These are phyloP conservation scores for Orbilia blumenaviensis DNA, from an alignment of 2,329 filamentous ascomycete species.

Conservation along the genomic window DNA sequence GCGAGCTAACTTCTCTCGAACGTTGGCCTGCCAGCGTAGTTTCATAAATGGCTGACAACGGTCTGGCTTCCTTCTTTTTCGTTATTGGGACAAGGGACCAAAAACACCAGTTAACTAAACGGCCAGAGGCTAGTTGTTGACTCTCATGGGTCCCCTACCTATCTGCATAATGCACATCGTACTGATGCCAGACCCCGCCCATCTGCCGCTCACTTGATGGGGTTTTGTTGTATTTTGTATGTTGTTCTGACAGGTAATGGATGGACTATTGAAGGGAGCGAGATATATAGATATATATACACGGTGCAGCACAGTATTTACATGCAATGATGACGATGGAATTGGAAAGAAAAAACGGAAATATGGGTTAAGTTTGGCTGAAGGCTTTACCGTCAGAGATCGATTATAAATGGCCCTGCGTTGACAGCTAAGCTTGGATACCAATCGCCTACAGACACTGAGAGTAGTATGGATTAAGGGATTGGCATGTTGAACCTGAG, in stretches of 20 bases:
- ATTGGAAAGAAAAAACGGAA: too few relatives aligned
- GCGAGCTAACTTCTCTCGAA: background rate
- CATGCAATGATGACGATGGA: background rate
- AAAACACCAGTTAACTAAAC: background rate
- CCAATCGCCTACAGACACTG: slow-evolving; percentile 55
- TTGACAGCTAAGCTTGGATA: background rate
- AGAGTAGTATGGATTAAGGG: slow-evolving; percentile 56
- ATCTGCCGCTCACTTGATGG: background rate
- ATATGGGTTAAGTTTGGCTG: too few relatives aligned
- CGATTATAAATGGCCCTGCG: too few relatives aligned
- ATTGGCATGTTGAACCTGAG: slow-evolving; percentile 53
- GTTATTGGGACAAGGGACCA: background rate
- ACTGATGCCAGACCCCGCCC: too few relatives aligned
- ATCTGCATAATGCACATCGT: too few relatives aligned
- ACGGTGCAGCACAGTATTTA: background rate
- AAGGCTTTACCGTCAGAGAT: too few relatives aligned
- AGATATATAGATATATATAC: background rate
- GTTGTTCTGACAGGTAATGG: background rate
- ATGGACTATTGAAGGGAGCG: background rate
- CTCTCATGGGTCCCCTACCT: too few relatives aligned
- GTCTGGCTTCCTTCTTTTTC: background rate
- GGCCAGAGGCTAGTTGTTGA: background rate
- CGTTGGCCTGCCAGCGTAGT: slow-evolving; percentile 5
- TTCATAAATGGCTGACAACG: background rate
- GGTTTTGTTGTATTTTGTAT: slow-evolving; percentile 20